phyloP scores from a whole-genome alignment of 176 grass and related monocot genomes.

The Pharus latifolius region DNA sequence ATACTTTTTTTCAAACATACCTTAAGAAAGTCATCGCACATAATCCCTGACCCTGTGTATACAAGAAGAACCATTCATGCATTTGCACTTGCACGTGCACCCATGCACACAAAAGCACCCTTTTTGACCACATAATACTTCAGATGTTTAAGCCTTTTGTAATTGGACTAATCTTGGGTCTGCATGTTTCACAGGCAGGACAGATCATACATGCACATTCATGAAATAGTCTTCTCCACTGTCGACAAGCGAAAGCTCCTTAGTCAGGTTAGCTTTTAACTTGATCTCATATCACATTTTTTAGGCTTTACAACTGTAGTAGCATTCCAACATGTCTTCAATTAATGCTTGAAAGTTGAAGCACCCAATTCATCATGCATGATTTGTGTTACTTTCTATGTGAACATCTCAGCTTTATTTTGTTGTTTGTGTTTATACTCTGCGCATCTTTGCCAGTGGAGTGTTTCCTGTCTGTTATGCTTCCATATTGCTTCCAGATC shows the following conservation, averaged over 20 bases:
- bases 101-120: background rate
- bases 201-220: constrained; percentile 34
- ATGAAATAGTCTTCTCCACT: constrained; percentile 77
- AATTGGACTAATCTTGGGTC: background rate
- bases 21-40: background rate
- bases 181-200: constrained; percentile 35
- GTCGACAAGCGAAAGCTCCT: constrained; percentile 71
- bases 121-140: constrained; percentile 10
- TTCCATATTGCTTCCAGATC: background rate
- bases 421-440: background rate
- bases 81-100: background rate
- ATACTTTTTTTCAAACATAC: background rate
- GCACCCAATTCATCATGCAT: background rate
- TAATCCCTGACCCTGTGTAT: background rate
- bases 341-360: constrained; percentile 5
- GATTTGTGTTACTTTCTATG: background rate
- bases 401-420: background rate
- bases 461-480: background rate
- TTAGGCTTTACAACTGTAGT: background rate
- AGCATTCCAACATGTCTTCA: background rate
- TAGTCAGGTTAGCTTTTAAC: constrained; percentile 46
- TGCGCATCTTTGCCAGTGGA: background rate
- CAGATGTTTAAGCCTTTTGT: background rate
- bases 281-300: background rate
- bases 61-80: background rate